Evolutionary conservation across 2,329 filamentous ascomycete species (phyloP), one percentile per base, ranked within the genome.

Genomic region (Botryotinia calthae): DNA sequence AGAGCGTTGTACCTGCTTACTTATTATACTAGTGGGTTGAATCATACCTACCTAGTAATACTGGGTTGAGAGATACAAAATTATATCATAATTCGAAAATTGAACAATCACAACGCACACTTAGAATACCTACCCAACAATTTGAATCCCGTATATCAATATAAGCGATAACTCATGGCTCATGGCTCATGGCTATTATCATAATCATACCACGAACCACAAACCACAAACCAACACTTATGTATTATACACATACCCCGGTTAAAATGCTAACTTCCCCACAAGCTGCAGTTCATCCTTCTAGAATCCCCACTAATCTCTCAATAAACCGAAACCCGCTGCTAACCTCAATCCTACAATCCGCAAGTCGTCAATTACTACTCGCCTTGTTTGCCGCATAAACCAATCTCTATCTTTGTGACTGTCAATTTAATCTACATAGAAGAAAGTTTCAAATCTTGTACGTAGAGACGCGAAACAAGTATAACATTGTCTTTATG

Each of bases 241-340:
- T 51, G 48, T n/a, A 7, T n/a, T n/a, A n/a, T n/a, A n/a, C n/a
- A n/a, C 22, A 64, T 25, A 28, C 58, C 56, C 59, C 28, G 69
- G n/a, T 31, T 67, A 67, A 67, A 67, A 67, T 56, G 64, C 46
- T 42, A 37, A 56, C 16, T 40, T 44, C 64, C 61, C 59, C 51
- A 59, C 54, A 72, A 72, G 72, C 74, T 73, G 61, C 69, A 73
- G 66, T 65, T 67, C 59, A 71, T 66, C 46, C 59, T 66, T 71
- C 70, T 66, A 66, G 68, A 71, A 51, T 66, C 61, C 46, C 46
- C 70, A 66, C 61, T 66, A 66, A 66, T 58, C 61, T 56, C 61
- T 56, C 31, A 71, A 71, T 65, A 56, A 48, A 71, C 44, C 61
- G 37, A 64, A 51, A 51, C 46, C 70, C 70, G 58, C 37, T 66